These are phyloP conservation scores for Mycena albidolilacea DNA, from an alignment of 768 basidiomycete species.

Conservation along the genomic window DNA sequence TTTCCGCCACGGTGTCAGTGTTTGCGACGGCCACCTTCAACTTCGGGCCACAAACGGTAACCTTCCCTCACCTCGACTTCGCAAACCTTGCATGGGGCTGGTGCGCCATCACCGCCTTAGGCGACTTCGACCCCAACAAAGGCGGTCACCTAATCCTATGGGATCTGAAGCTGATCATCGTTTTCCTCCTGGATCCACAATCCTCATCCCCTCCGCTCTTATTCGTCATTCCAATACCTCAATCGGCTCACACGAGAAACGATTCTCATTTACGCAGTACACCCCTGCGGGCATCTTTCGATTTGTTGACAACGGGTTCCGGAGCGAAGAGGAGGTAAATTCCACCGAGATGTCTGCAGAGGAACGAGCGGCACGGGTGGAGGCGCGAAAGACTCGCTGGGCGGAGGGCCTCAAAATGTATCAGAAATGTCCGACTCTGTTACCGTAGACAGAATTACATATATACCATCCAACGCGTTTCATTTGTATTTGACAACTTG, in stretches of 20 bases:
- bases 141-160: constrained; percentile 47
- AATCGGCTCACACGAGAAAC: constrained; percentile 22
- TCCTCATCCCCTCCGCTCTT: constrained; percentile 45
- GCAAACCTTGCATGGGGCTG: constrained; percentile 45
- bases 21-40: constrained; percentile 49
- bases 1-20: constrained; percentile 4
- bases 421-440: too few relatives aligned
- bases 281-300: background rate
- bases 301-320: background rate
- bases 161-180: constrained; percentile 42
- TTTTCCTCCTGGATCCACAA: constrained; percentile 17
- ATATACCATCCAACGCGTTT: too few relatives aligned
- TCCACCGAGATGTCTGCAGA: background rate
- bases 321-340: background rate
- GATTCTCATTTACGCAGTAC: constrained; percentile 40
- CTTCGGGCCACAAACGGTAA: constrained; percentile 42
- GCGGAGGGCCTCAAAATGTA: background rate
- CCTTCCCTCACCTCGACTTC: constrained; percentile 43
- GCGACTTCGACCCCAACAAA: constrained; percentile 41
- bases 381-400: background rate
- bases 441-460: too few relatives aligned
- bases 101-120: constrained; percentile 47
- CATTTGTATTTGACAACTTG: too few relatives aligned
- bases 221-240: constrained; percentile 25
- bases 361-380: background rate